Evolutionary conservation across 164 flowering plant species (phyloP).

Genomic region (Berberis thunbergii): DNA sequence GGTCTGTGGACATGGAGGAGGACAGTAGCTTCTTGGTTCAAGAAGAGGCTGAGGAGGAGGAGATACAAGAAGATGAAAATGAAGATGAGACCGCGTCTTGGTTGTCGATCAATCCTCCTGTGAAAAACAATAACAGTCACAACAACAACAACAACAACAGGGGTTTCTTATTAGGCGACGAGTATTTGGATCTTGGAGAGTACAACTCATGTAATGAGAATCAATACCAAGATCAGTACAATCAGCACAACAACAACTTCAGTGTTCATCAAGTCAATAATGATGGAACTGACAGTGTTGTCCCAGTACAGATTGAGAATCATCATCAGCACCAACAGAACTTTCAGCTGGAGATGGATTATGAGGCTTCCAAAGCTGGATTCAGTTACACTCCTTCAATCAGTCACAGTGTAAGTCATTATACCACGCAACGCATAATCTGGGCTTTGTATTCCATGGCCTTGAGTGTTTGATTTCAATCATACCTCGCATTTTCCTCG

Average conservation of each 20-base stretch:
- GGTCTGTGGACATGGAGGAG: conserved; percentile 6
- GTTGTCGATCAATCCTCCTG: conserved; percentile 49
- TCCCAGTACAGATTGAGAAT: conserved; percentile 39
- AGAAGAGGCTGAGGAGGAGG: conserved; percentile 13
- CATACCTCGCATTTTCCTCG: too few species aligned
- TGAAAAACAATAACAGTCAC: conserved; percentile 15
- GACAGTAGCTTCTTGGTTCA: conserved; percentile 12
- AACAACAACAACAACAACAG: conserved; percentile 20
- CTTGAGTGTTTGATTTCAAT: not conserved
- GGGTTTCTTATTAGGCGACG: conserved; percentile 48
- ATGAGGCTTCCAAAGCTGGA: conserved; percentile 36
- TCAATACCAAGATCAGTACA: conserved; percentile 22
- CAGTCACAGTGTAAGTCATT: conserved; percentile 22
- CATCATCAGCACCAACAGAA: conserved; percentile 21
- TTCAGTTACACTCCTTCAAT: conserved; percentile 15
- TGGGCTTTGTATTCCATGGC: not conserved
- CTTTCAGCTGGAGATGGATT: conserved; percentile 37
- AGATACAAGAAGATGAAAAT: conserved; percentile 34
- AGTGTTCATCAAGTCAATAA: conserved; percentile 17
- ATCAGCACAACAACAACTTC: conserved; percentile 13
- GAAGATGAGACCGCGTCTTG: conserved; percentile 75
- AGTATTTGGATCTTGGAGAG: conserved; percentile 64
- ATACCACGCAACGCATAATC: too few species aligned
- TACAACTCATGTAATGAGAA: conserved; percentile 33
- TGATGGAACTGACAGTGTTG: conserved; percentile 49